These are phyloP conservation scores for Phytophthora hybrid DNA, from an alignment of 352 stramenopile genomes.

Conservation along the genomic window DNA sequence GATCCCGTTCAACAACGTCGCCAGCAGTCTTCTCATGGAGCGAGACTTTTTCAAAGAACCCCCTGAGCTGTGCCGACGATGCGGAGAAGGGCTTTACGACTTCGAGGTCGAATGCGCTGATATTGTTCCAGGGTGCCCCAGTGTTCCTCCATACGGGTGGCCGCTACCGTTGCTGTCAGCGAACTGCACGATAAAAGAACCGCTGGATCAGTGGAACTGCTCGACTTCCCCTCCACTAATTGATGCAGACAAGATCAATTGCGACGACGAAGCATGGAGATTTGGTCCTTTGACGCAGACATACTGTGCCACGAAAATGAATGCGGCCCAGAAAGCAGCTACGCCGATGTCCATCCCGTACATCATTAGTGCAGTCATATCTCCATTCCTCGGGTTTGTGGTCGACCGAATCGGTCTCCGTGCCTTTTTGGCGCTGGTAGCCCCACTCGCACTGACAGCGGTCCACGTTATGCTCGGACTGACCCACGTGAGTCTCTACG, in stretches of 20 bases:
- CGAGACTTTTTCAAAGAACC: conserved; percentile 88
- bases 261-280: conserved; percentile 77
- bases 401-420: conserved; percentile 92
- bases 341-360: conserved; percentile 94
- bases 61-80: conserved; percentile 55
- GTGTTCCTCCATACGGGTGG: conserved; percentile 78
- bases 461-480: conserved; percentile 91
- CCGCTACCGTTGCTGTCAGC: conserved; percentile 71
- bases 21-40: conserved; percentile 92
- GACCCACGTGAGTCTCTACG: conserved; percentile 75
- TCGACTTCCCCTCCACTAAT: conserved; percentile 66
- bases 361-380: conserved; percentile 91
- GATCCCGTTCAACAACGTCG: conserved; percentile 95
- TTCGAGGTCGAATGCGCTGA: conserved; percentile 58
- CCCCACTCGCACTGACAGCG: conserved; percentile 76
- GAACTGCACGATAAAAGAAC: conserved; percentile 77
- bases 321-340: conserved; percentile 73
- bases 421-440: conserved; percentile 81
- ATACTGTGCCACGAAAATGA: conserved; percentile 72
- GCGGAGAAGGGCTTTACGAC: conserved; percentile 65
- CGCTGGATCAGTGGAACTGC: conserved; percentile 70
- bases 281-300: conserved; percentile 59
- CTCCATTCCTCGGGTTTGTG: conserved; percentile 90
- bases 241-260: conserved; percentile 78
- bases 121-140: conserved; percentile 60